A percentile compares a stretch with the other conserved stretches of the same genome.
Evolutionary conservation across 2,329 filamentous ascomycete genomes (phyloP).

Genomic region (Alternaria sp.): DNA sequence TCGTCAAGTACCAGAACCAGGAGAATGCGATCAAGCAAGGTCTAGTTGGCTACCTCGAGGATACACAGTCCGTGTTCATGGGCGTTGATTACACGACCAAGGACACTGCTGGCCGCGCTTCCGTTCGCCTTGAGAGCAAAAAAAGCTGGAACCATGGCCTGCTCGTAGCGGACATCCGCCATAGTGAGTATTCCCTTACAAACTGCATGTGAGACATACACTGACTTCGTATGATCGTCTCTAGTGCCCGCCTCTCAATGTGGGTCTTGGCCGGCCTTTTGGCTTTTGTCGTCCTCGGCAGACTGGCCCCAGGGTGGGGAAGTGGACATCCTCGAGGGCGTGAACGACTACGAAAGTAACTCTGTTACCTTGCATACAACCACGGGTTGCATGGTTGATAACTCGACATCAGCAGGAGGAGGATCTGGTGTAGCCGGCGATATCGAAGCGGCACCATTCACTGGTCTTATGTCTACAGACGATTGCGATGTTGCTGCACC

Average conservation of each 20-base stretch:
- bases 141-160: constrained; percentile 44
- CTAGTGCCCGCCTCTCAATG: constrained; percentile 41
- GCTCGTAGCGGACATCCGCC: constrained; percentile 44
- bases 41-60: constrained; percentile 31
- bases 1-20: constrained; percentile 40
- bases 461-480: constrained; percentile 55
- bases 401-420: constrained; percentile 14
- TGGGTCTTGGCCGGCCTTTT: constrained; percentile 48
- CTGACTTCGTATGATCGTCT: background rate
- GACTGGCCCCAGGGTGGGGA: constrained; percentile 47
- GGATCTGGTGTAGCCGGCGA: background rate
- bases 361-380: constrained; percentile 46
- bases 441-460: constrained; percentile 39
- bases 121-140: constrained; percentile 44
- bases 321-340: constrained; percentile 50
- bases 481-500: constrained; percentile 56
- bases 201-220: background rate
- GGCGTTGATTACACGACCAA: constrained; percentile 54
- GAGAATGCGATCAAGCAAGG: constrained; percentile 21
- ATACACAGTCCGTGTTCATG: constrained; percentile 42
- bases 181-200: constrained; percentile 23
- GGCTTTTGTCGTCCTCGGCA: constrained; percentile 40
- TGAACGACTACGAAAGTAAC: constrained; percentile 41
- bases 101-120: constrained; percentile 36
- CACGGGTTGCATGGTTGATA: constrained; percentile 34